Evolutionary conservation across 768 basidiomycete species (phyloP).

Genomic region (Leccinum imitatum): DNA sequence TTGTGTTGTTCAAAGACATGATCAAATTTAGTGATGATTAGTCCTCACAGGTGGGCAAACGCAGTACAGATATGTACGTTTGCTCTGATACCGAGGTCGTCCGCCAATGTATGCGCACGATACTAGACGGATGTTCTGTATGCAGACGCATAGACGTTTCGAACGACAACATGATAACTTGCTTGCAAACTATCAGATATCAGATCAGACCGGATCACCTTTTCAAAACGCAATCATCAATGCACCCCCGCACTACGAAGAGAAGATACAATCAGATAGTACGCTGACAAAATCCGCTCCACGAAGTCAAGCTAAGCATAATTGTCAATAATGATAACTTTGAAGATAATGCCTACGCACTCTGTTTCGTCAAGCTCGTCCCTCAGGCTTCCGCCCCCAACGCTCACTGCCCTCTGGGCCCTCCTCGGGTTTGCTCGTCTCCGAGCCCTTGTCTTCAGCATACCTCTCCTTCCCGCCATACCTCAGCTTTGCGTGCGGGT

Average conservation of each 20-base stretch:
- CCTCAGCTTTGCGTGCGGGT: constrained; percentile 12
- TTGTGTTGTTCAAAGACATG: neutral
- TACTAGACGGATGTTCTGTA: neutral
- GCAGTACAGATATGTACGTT: neutral
- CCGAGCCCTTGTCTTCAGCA: constrained; percentile 29
- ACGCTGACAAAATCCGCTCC: neutral
- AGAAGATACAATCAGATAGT: neutral
- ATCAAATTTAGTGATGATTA: neutral
- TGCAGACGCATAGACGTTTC: too few species aligned
- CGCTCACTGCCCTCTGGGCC: constrained; percentile 41
- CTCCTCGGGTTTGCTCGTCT: constrained; percentile 33
- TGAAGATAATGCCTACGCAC: neutral
- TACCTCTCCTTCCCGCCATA: constrained; percentile 24
- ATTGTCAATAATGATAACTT: neutral
- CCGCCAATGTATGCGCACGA: neutral
- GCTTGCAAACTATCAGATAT: too few species aligned
- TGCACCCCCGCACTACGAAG: neutral
- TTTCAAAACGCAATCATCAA: neutral
- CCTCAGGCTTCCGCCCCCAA: constrained; percentile 36
- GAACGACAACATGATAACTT: neutral
- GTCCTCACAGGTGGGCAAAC: neutral
- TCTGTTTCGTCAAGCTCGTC: constrained; percentile 14
- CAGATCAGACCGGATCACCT: neutral
- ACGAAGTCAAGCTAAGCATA: neutral
- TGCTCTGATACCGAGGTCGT: neutral